phyloP scores from a whole-genome alignment of 148 eudicot genomes.

The Chenopodium berlandieri region DNA sequence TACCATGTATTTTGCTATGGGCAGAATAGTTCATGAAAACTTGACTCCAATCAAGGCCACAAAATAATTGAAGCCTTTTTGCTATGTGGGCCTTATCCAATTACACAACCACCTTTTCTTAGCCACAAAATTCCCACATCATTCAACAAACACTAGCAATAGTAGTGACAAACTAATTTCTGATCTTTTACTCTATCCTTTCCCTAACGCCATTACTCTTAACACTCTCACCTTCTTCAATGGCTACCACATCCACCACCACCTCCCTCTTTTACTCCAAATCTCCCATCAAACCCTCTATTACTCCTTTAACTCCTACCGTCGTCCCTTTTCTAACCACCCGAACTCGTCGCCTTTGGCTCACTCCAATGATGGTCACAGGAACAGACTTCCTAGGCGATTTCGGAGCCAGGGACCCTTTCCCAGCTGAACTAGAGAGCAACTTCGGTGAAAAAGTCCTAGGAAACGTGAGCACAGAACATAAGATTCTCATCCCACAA shows the following conservation, averaged over 20 bases:
- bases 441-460: slow-evolving; percentile 67
- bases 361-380: slow-evolving; percentile 18
- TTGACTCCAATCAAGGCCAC: background rate
- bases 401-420: slow-evolving; percentile 86
- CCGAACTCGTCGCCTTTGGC: background rate
- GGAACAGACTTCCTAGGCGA: slow-evolving; percentile 59
- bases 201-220: slow-evolving; percentile 2
- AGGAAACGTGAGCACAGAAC: slow-evolving; percentile 62
- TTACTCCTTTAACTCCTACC: slow-evolving; percentile 10
- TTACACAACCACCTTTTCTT: background rate
- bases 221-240: background rate
- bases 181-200: slow-evolving; percentile 6
- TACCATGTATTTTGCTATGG: too few relatives aligned
- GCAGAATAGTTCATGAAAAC: background rate
- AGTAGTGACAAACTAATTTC: too few relatives aligned
- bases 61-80: slow-evolving; percentile 15
- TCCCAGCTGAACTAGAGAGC: slow-evolving; percentile 80
- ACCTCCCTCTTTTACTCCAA: slow-evolving; percentile 13
- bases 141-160: background rate
- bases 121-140: slow-evolving; percentile 13
- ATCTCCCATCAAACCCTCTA: slow-evolving; percentile 8
- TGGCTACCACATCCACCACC: slow-evolving; percentile 28
- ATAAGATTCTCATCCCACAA: slow-evolving; percentile 75
- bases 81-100: slow-evolving; percentile 41
- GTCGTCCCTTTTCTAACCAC: background rate